Base-by-base conservation (phyloP, 176 grass and related monocot species). In the Musa acuminata region DNA sequence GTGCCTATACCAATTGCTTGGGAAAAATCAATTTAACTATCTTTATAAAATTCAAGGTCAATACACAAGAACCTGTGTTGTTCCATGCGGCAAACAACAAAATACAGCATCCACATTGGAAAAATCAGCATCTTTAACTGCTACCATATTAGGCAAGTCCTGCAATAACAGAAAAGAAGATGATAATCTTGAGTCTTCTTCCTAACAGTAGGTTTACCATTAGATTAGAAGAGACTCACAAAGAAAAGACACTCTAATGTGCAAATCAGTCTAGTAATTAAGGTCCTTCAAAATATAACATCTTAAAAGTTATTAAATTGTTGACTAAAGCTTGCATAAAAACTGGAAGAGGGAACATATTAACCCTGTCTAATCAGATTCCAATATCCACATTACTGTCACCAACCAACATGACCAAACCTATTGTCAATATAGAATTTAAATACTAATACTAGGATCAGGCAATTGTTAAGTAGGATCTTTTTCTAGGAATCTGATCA, bases 41-140 rank as follows among this genome's bases (percentile, higher is more conserved):
- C 48, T 53, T 52, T 51, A 52, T 22, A 50, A 35, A 77, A 19
- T 5, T 73, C 51, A 4, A 73, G 50, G 3, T 64, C 68, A 55
- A 79, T 22, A 11, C 11, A 83, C 67, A 79, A 81, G 51, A 71
- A 96, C 93, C 87, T 97, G 93, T 53, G 93, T 97, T 77, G 90
- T 97, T 22, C 90, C 95, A 82, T 98, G 95, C 78, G 95, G 95
- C 82, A 98, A 91, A 84, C 95, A 98, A 91, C 95, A 98, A 89
- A 98, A 98, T 67, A 94, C 90, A 73, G 90, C 95, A 93, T 93
- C 95, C 78, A 98, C 70, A 8, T 89, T 66, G 57, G 95, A 89
- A 89, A 98, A 98, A 76, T 98, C 80, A 25, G 86, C 86, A 72
- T 98, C 95, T 85, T 98, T 93, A 74, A 98, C 74, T 53, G 90